Evolutionary conservation across 2,329 filamentous ascomycete species (phyloP).

Genomic region (Nemania sp.): DNA sequence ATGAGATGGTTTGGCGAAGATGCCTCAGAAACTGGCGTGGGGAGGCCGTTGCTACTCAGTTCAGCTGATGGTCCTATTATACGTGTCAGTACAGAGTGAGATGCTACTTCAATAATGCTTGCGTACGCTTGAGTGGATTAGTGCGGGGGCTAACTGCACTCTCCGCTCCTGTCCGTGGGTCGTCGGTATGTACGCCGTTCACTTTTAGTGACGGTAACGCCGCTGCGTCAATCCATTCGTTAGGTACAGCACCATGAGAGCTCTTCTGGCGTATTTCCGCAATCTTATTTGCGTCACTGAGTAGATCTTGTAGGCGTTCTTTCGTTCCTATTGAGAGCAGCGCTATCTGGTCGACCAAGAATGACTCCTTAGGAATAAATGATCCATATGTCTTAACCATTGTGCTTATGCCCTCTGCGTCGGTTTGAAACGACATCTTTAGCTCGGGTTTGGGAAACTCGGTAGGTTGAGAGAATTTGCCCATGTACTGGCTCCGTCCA

Average conservation of each 20-base stretch:
- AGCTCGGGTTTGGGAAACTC: conserved; percentile 65
- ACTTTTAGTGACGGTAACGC: conserved; percentile 57
- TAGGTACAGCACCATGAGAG: conserved; percentile 82
- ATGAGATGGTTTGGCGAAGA: conserved; percentile 63
- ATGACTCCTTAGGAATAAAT: conserved; percentile 80
- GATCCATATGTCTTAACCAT: conserved; percentile 73
- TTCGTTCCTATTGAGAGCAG: conserved; percentile 86
- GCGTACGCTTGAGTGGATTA: conserved; percentile 71
- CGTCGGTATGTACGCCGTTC: conserved; percentile 42
- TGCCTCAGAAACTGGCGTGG: conserved; percentile 61
- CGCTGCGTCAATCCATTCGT: conserved; percentile 80
- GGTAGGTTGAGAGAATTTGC: conserved; percentile 62
- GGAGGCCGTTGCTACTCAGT: conserved; percentile 56
- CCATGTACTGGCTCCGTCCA: conserved; percentile 56
- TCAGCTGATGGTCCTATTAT: conserved; percentile 54
- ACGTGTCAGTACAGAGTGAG: conserved; percentile 53
- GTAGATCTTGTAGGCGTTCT: conserved; percentile 78
- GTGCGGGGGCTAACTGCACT: conserved; percentile 65
- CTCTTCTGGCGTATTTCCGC: conserved; percentile 79
- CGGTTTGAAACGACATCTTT: conserved; percentile 66
- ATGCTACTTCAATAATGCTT: conserved; percentile 32
- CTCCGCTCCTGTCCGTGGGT: conserved; percentile 52
- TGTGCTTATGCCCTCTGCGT: conserved; percentile 69
- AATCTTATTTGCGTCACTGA: conserved; percentile 81
- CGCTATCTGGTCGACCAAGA: conserved; percentile 83